Evolutionary conservation across 1,139 yeast species (phyloP), one percentile per base, ranked within the genome.

Genomic region (Hyphopichia burtonii): DNA sequence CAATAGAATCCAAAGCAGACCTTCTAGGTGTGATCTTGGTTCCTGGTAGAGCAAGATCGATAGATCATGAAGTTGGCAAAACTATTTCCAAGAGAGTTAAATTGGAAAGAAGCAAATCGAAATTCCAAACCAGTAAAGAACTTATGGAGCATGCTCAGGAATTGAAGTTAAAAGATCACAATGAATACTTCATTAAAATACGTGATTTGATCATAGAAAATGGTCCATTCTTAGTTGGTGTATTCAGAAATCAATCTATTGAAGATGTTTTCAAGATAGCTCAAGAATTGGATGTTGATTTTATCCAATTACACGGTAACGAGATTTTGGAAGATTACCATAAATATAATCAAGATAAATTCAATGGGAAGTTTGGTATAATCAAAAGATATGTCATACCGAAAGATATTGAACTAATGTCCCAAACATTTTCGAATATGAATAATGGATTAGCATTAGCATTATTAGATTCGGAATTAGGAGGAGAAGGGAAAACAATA

Each of bases 251-350:
- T 60, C 98, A 91, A 61, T 57, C 83, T 0, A 54, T 84, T 1
- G 82, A 78, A 2, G 85, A 84, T 16, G 85, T 91, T 0, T 60
- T 73, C 31, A 47, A 54, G 9, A 55, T 74, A 1, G 80, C 81
- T 6, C 55, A 65, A 1, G 74, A 72, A 9, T 63, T 83, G 20
- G 66, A 69, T 0, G 59, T 90, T 12, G 98, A 91, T 62, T 70
- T 89, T 30, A 86, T 93, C 1, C 99, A 93, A 59, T 65, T 93
- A 10, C 99, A 93, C 61, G 99, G 99, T 1, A 74, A 79, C 36
- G 98, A 93, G 60, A 76, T 86, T 34, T 68, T 84, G 47, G 50
- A 64, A 12, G 80, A 71, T 38, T 88, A 75, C 68, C 63, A 77
- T 11, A 49, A 59, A 0, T 49, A 58, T 40, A 65, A 83, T 11